Base-by-base conservation (phyloP, 2,329 filamentous ascomycete genomes). In the Xylaria sp. region DNA sequence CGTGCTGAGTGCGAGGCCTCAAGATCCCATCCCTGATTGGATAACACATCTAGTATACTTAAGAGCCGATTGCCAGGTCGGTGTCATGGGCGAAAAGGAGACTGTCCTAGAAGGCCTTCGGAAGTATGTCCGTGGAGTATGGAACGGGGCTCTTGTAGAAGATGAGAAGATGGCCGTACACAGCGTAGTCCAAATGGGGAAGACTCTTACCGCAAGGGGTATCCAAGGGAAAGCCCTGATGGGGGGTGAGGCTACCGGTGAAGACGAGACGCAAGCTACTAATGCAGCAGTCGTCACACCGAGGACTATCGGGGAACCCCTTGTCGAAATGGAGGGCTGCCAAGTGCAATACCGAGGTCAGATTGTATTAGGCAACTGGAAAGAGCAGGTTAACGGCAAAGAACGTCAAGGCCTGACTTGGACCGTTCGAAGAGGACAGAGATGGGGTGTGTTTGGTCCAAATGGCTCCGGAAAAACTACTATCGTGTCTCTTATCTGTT, bases 391-490 rank as follows among this genome's bases (percentile, higher is more conserved):
- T 13, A 74, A 87, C 3, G 87, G 87, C 0, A 74, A 82, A 55
- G 72, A 81, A 21, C 82, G 83, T 67, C 79, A 86, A 1, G 95
- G 95, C 0, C 83, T 98, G 5, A 86, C 91, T 77, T 98, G 96
- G 93, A 92, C 87, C 0, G 90, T 98, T 27, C 88, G 90, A 47
- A 88, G 91, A 60, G 94, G 95, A 27, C 90, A 98, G 78, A 89
- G 94, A 70, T 97, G 94, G 92, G 95, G 93, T 2, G 88, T 98
- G 21, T 96, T 99, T 76, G 96, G 96, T 0, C 92, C 94, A 37
- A 98, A 99, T 75, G 96, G 92, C 13, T 97, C 93, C 0, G 96
- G 96, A 21, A 99, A 99, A 83, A 99, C 96, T 0, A 99, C 96
- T 0, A 86, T 99, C 47, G 87, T 98, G 32, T 96, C 94, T 5